Conservation (phyloP, 768 basidiomycete genomes). For the Boletus speciosus region DNA sequence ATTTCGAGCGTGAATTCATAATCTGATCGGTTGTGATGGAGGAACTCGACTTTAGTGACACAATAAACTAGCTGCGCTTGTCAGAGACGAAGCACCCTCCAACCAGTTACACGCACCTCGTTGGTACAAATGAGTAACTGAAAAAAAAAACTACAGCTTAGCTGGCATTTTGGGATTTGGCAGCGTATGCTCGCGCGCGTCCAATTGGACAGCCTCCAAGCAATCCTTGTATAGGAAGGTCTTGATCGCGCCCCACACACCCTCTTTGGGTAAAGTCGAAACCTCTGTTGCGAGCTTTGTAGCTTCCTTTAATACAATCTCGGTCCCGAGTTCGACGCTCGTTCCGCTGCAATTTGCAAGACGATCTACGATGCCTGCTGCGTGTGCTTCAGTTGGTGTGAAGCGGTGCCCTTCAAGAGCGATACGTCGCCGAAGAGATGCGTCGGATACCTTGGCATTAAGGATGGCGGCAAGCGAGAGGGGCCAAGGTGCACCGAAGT, state of each 20-base stretch:
- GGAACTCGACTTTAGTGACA: background rate
- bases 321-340: conserved; percentile 51
- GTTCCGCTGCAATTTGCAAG: conserved; percentile 35
- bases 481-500: conserved; percentile 82
- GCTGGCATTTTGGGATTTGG: conserved; percentile 2
- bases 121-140: background rate
- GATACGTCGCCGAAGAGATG: conserved; percentile 61
- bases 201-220: conserved; percentile 38
- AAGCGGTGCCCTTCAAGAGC: conserved; percentile 80
- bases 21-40: conserved; percentile 10
- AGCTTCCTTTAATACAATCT: conserved; percentile 60
- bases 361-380: conserved; percentile 66
- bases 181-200: conserved; percentile 12
- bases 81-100: conserved; percentile 1
- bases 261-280: conserved; percentile 47
- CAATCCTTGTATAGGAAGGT: conserved; percentile 54
- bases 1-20: conserved; percentile 1
- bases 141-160: conserved; percentile 17
- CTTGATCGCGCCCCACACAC: conserved; percentile 77
- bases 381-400: conserved; percentile 65
- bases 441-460: conserved; percentile 60
- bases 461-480: conserved; percentile 64
- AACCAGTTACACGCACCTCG: conserved; percentile 5
- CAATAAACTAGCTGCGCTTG: background rate
- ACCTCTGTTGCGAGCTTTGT: conserved; percentile 56